Evolutionary conservation across 1,284 basidiomycete species (phyloP).

Genomic region (Cryptococcus floricola): DNA sequence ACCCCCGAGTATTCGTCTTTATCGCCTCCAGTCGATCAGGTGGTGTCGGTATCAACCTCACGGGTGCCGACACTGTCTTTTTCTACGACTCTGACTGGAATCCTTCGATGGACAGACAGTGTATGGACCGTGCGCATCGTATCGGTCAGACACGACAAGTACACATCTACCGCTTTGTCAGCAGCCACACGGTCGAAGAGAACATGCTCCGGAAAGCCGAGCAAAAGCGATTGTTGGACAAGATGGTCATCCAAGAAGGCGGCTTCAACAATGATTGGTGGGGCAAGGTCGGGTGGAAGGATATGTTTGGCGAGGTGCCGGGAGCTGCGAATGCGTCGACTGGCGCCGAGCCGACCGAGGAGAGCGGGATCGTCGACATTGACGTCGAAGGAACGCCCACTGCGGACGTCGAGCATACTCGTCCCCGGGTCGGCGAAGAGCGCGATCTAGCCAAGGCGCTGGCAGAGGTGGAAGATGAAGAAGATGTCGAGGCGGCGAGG

Average conservation of each 20-base stretch:
- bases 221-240: conserved; percentile 87
- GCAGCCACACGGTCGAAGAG: conserved; percentile 79
- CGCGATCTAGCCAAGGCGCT: conserved; percentile 61
- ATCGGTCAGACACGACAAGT: conserved; percentile 97
- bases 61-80: conserved; percentile 94
- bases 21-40: conserved; percentile 91
- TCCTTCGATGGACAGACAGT: conserved; percentile 94
- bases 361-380: conserved; percentile 31
- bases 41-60: conserved; percentile 92
- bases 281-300: conserved; percentile 70
- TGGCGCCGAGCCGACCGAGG: conserved; percentile 24
- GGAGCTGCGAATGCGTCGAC: conserved; percentile 14
- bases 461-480: conserved; percentile 83
- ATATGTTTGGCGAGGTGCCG: conserved; percentile 61
- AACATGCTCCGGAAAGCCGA: conserved; percentile 94
- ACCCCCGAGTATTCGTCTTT: conserved; percentile 84
- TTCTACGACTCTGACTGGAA: conserved; percentile 95
- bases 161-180: conserved; percentile 94
- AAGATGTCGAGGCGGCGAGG: conserved; percentile 74
- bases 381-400: conserved; percentile 26
- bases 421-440: conserved; percentile 37
- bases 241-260: conserved; percentile 88
- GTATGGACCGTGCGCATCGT: conserved; percentile 73
- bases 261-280: conserved; percentile 66
- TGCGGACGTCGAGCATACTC: conserved; percentile 28